phyloP scores from a whole-genome alignment of 1,139 yeast genomes.

The Lodderomyces pseudojiufengensis region DNA sequence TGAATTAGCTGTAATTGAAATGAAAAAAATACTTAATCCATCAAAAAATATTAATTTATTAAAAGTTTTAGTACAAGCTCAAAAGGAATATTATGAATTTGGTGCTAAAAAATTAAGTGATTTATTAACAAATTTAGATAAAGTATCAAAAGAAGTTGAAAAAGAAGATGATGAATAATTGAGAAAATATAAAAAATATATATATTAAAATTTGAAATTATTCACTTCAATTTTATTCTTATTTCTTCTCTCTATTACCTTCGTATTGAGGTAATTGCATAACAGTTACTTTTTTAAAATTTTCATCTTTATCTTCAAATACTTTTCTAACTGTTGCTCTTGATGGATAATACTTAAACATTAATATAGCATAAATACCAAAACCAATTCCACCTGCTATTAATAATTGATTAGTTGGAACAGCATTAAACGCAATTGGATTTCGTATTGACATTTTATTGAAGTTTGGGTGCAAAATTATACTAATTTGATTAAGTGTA shows the following conservation, averaged over 20 bases:
- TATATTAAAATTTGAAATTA: neutral
- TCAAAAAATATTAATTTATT: slow-evolving; percentile 59
- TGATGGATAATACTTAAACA: slow-evolving; percentile 3
- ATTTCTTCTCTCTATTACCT: neutral
- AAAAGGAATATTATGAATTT: slow-evolving; percentile 61
- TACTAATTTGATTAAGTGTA: no score
- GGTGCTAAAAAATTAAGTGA: slow-evolving; percentile 34
- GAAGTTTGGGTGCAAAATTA: no score
- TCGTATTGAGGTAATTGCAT: slow-evolving; percentile 2
- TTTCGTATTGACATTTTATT: slow-evolving; percentile 5
- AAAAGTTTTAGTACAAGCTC: slow-evolving; percentile 62
- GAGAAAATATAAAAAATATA: neutral
- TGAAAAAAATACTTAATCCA: slow-evolving; percentile 70
- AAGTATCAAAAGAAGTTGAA: slow-evolving; percentile 32
- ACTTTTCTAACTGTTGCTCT: slow-evolving; percentile 2
- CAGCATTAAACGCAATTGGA: slow-evolving; percentile 1
- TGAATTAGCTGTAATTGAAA: slow-evolving; percentile 68
- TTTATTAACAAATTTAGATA: slow-evolving; percentile 30
- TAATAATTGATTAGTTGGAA: slow-evolving; percentile 2
- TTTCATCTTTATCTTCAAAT: slow-evolving; percentile 4
- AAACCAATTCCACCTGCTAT: slow-evolving; percentile 5
- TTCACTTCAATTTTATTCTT: neutral
- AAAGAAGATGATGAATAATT: slow-evolving; percentile 13
- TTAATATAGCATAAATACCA: slow-evolving; percentile 4
- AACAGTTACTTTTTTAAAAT: slow-evolving; percentile 3